phyloP scores from a whole-genome alignment of 2,329 filamentous ascomycete genomes.

The Aspergillus luchuensis region DNA sequence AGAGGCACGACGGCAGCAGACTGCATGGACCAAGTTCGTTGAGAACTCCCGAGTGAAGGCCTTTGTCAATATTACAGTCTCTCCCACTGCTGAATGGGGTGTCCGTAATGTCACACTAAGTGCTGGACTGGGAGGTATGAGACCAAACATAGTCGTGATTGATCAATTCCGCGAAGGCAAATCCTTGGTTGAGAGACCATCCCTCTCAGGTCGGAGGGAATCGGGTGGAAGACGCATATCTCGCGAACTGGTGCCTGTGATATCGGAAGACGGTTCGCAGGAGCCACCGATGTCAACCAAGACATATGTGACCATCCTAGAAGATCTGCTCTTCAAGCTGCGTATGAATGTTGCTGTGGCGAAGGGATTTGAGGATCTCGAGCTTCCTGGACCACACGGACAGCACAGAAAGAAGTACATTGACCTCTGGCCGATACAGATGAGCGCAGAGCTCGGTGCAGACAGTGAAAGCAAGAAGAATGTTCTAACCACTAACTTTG shows the following conservation, averaged over 20 bases:
- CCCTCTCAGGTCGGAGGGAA: slow-evolving; percentile 37
- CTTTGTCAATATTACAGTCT: slow-evolving; percentile 83
- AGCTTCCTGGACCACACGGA: slow-evolving; percentile 66
- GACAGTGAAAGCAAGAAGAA: slow-evolving; percentile 64
- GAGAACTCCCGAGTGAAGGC: slow-evolving; percentile 85
- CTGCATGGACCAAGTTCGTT: slow-evolving; percentile 82
- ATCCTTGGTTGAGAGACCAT: slow-evolving; percentile 61
- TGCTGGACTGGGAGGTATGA: slow-evolving; percentile 81
- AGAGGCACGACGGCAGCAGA: slow-evolving; percentile 78
- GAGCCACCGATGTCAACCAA: slow-evolving; percentile 69
- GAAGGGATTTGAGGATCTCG: slow-evolving; percentile 75
- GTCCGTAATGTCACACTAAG: slow-evolving; percentile 79
- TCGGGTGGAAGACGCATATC: slow-evolving; percentile 26
- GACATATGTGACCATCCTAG: slow-evolving; percentile 78
- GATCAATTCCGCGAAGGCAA: slow-evolving; percentile 69
- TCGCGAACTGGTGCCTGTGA: slow-evolving; percentile 14
- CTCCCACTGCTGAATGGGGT: slow-evolving; percentile 81
- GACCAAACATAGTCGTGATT: slow-evolving; percentile 82
- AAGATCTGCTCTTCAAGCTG: slow-evolving; percentile 75
- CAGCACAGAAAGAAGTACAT: slow-evolving; percentile 72
- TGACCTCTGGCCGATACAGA: slow-evolving; percentile 90
- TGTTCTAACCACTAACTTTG: slow-evolving; percentile 83
- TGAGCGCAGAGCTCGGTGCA: slow-evolving; percentile 78
- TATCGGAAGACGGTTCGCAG: slow-evolving; percentile 67
- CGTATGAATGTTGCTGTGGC: slow-evolving; percentile 84